Percentiles rank a stretch among this genome's conserved stretches.
Conservation (phyloP, 2,329 filamentous ascomycete genomes). For the Stenocarpella maydis region DNA sequence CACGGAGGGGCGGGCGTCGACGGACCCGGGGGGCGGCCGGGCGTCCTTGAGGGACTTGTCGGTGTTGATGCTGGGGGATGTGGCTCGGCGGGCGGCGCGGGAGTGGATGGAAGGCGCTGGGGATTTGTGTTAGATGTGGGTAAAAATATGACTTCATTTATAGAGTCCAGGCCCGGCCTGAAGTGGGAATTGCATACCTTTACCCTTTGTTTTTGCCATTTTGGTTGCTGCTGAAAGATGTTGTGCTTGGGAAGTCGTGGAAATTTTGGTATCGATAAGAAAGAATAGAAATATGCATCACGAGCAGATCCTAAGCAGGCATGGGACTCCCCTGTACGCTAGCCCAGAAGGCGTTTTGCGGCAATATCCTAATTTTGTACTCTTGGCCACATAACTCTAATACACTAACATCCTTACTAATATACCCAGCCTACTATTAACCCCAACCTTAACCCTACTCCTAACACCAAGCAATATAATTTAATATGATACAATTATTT, state of each 20-base stretch:
- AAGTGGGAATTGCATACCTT: constrained; percentile 18
- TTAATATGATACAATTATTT: no score
- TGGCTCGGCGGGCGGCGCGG: constrained; percentile 76
- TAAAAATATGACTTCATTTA: neutral
- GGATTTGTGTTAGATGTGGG: neutral
- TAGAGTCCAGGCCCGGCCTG: no score
- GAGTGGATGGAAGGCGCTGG: constrained; percentile 73
- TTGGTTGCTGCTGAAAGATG: neutral
- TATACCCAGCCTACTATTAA: no score
- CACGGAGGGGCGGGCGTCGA: constrained; percentile 68
- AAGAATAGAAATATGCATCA: neutral
- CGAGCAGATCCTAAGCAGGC: neutral
- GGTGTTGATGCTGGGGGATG: constrained; percentile 73
- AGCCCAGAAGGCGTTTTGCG: no score
- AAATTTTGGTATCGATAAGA: constrained; percentile 34
- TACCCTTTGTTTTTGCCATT: constrained; percentile 34
- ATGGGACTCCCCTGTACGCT: no score
- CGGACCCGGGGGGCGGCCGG: constrained; percentile 57
- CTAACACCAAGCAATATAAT: no score
- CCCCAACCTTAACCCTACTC: no score
- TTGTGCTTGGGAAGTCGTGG: neutral
- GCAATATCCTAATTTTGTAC: no score
- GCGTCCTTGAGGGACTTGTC: constrained; percentile 75
- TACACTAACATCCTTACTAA: no score
- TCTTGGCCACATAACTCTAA: no score